phyloP scores from a whole-genome alignment of 257 asterid species.

The Solanum verrucosum region DNA sequence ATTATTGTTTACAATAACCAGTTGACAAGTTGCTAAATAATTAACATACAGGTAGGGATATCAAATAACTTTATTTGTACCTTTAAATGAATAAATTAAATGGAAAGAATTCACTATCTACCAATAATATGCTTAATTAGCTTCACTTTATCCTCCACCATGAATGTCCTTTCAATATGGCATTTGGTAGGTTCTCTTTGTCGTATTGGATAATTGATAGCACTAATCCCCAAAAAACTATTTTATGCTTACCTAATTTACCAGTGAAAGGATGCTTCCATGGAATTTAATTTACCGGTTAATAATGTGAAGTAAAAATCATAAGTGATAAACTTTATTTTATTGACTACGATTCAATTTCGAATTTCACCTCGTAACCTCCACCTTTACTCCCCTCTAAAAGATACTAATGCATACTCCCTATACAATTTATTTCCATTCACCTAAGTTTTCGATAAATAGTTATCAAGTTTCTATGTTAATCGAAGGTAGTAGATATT shows the following conservation, averaged over 20 bases:
- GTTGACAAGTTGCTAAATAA: neutral
- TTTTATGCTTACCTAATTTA: slow-evolving; percentile 15
- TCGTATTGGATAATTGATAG: slow-evolving; percentile 43
- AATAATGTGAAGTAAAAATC: neutral
- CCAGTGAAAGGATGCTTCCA: neutral
- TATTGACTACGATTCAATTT: neutral
- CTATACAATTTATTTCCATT: too few relatives aligned
- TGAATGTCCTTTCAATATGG: slow-evolving; percentile 36
- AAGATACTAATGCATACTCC: neutral
- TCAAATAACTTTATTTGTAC: neutral
- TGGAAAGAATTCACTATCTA: neutral
- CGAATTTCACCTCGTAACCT: neutral
- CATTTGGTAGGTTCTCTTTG: slow-evolving; percentile 51
- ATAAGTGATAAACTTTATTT: neutral
- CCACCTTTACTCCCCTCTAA: neutral
- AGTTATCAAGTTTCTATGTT: neutral
- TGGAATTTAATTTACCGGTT: neutral
- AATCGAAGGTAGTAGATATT: neutral
- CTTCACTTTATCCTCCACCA: slow-evolving; percentile 51
- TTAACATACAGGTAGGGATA: neutral
- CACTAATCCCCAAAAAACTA: slow-evolving; percentile 26
- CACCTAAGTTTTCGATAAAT: neutral
- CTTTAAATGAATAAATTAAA: neutral
- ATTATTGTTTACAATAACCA: neutral
- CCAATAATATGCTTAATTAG: neutral